Evolutionary conservation across 148 eudicot genomes (phyloP), one percentile per base, ranked within the genome.

Genomic region (Rhododendron ovatum): DNA sequence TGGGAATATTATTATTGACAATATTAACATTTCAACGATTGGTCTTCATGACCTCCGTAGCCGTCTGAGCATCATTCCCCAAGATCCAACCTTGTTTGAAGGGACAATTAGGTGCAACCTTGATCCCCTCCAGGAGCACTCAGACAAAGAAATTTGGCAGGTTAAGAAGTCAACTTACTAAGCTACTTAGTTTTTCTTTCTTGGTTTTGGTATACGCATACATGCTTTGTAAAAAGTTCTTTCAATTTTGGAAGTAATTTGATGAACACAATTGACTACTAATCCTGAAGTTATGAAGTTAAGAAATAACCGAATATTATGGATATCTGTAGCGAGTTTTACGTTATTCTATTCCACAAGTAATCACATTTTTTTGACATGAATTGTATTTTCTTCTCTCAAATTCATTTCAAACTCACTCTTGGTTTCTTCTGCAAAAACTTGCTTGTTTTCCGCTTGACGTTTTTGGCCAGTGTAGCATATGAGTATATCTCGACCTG

Each of bases 31-130:
- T 73, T 89, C 94, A 87, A 93, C 92, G 10, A 92, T 96, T 77
- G 99, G 99, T 82, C 99, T 96, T 88, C 99, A 95, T 92, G 99
- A 96, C 90, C 99, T 95, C 77, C 94, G 99, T 81, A 92, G 95
- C 86, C 94, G 98, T 86, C 87, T 96, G 88, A 95, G 99, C 86
- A 96, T 96, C 86, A 96, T 96, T 80, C 99, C 99, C 37, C 99
- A 96, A 91, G 99, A 96, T 83, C 99, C 99, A 80, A 93, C 98
- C 47, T 90, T 96, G 69, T 96, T 95, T 91, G 99, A 96, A 93
- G 99, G 99, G 88, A 96, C 98, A 81, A 93, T 96, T 80, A 90
- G 99, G 88, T 89, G 91, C 83, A 96, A 96, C 88, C 93, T 96
- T 69, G 99, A 96, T 90, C 99, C 99, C 73, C 96, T 96, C 41